Conservation (phyloP, 192 early-diverging fungal genomes). For the Allomyces javanicus region DNA sequence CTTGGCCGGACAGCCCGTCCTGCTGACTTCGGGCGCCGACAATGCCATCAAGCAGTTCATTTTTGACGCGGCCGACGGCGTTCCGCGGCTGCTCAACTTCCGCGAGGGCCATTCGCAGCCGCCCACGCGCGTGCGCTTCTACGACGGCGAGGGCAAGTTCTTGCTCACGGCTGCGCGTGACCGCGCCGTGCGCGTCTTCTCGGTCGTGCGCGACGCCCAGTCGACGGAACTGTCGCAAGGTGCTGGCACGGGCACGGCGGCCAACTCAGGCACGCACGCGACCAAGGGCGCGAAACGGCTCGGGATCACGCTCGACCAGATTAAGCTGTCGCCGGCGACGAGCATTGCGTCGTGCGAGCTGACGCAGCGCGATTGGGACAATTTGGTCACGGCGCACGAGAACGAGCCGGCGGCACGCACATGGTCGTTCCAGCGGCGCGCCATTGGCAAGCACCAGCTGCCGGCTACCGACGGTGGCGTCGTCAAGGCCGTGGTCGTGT, state of each 20-base stretch:
- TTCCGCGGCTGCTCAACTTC: constrained; percentile 59
- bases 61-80: constrained; percentile 67
- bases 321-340: constrained; percentile 53
- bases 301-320: constrained; percentile 32
- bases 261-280: constrained; percentile 4
- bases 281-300: constrained; percentile 30
- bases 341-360: constrained; percentile 46
- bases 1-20: constrained; percentile 60
- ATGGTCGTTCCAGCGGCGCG: constrained; percentile 64
- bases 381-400: constrained; percentile 70
- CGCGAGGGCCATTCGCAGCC: constrained; percentile 73
- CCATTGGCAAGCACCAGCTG: constrained; percentile 49
- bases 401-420: constrained; percentile 49
- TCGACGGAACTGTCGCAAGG: constrained; percentile 72
- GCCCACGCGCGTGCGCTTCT: constrained; percentile 58
- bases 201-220: constrained; percentile 63
- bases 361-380: constrained; percentile 65
- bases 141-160: constrained; percentile 45
- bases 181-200: constrained; percentile 61
- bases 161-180: constrained; percentile 74
- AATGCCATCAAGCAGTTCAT: constrained; percentile 94
- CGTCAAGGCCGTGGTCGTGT: constrained; percentile 46
- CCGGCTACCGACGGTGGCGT: constrained; percentile 33
- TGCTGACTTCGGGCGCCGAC: constrained; percentile 71
- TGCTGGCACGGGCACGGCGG: neutral